Base-by-base conservation (phyloP, 331 rosid genomes). In the Rosa hybrid region DNA sequence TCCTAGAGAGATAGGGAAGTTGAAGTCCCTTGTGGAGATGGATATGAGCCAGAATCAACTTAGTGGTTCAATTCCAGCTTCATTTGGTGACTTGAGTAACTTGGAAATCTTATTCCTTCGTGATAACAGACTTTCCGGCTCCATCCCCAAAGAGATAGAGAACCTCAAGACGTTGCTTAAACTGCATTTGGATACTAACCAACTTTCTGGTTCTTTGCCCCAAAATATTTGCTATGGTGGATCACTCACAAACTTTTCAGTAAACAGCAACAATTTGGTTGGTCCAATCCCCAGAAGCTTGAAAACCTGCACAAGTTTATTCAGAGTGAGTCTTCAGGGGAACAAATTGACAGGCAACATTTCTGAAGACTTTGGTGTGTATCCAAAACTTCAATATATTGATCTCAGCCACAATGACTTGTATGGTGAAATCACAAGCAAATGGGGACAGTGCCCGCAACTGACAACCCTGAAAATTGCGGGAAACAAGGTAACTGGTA, bases 131-230 rank as follows among this genome's bases (percentile, higher is more conserved):
- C 53, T 77, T 21, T 30, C 53, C 34, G 65, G 30, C 73, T 4
- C 74, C 2, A 77, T 77, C 21, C 81, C 74, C 7, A 6, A 38
- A 67, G 53, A 77, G 51, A 46, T 77, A 21, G 73, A 59, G 81
- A 80, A 18, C 18, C 60, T 54, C 60, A 54, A 54, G 5, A 48
- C 76, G 44, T 74, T 87, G 42, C 7, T 4, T 42, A 18, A 0
- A 0, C 13, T 89, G 6, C 81, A 75, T 7, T 12, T 85, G 27
- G 13, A 21, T 25, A 0, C 12, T 0, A 89, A 84, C 62, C 1
- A 74, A 42, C 71, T 87, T 39, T 53, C 59, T 44, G 85, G 92
- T 10, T 57, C 30, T 46, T 57, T 89, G 42, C 92, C 89, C 0
- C 81, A 72, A 39, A 46, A 83, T 0, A 78, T 86, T 68, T 89